Evolutionary conservation across 1,139 yeast genomes (phyloP).

Genomic region (Lodderomyces oxycetoniae): DNA sequence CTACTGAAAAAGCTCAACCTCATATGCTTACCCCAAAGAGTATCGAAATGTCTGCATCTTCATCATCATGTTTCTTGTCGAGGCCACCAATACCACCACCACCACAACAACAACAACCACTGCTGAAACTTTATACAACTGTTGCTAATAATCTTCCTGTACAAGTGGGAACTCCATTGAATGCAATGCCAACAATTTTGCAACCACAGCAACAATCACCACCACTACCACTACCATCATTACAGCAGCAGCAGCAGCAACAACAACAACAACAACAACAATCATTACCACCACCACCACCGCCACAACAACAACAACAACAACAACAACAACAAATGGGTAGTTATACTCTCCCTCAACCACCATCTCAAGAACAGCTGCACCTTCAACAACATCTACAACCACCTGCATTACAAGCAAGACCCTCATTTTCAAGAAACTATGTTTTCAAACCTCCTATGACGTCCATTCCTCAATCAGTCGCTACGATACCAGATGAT

Average conservation of each 20-base stretch:
- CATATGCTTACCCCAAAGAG: not conserved
- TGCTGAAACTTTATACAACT: too few relatives aligned
- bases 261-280: constrained; percentile 2
- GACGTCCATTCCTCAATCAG: too few relatives aligned
- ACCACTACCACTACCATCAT: constrained; percentile 1
- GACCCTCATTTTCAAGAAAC: too few relatives aligned
- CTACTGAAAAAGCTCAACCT: too few relatives aligned
- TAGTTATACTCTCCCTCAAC: not conserved
- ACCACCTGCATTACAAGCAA: constrained; percentile 1
- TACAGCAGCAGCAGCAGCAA: constrained; percentile 3
- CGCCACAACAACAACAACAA: constrained; percentile 3
- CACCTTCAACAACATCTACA: not conserved
- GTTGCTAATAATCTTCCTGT: too few relatives aligned
- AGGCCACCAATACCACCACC: not conserved
- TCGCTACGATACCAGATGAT: too few relatives aligned
- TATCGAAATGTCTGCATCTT: too few relatives aligned
- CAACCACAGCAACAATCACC: not conserved
- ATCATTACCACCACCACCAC: constrained; percentile 6
- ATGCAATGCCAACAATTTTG: not conserved
- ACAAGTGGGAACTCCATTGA: too few relatives aligned
- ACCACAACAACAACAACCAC: not conserved
- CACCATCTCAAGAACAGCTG: not conserved
- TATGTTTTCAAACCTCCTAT: too few relatives aligned
- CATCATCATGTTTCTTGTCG: not conserved
- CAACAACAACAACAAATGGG: not conserved